Evolutionary conservation across 257 asterid species (phyloP), one percentile per base, ranked within the genome.

Genomic region (Ajuga chamaepitys): DNA sequence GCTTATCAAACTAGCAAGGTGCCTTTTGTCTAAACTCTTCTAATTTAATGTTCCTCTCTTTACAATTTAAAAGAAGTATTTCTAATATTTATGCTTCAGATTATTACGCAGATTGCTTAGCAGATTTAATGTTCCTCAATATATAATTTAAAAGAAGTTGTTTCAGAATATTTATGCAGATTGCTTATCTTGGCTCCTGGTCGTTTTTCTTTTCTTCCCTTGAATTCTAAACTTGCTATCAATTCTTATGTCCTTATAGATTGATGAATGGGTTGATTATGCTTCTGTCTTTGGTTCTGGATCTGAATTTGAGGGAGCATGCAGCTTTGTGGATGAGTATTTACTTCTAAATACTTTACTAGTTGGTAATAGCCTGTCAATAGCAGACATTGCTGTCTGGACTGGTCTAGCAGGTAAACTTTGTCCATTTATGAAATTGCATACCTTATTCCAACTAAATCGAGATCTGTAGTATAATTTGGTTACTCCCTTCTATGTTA

Each of bases 341-440:
- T 83, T 93, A 41, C 75, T 80, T 75, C 85, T 79, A 21, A 72
- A 59, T 34, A 89, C 97, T 7, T 82, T 89, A 68, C 76, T 93
- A 22, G 95, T 83, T 32, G 96, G 95, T 57, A 65, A 78, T 72
- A 64, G 72, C 44, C 60, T 94, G 60, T 86, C 99, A 4, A 78
- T 94, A 55, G 97, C 99, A 8, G 99, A 93, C 79, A 78, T 87
- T 17, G 84, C 95, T 24, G 73, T 93, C 63, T 93, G 99, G 99
- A 80, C 84, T 50, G 86, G 84, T 75, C 97, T 93, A 70, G 95
- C 96, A 38, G 96, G 99, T 89, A 78, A 70, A 4, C 12, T 51
- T 34, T 55, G 52, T 24, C 22, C 30, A 35, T 14, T 12, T 71
- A 11, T 35, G 24, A 16, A 9, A 37, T 32, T 13, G 35, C 41